phyloP scores from a whole-genome alignment of 306 rosid genomes.

The cucumber (Cucumis sativus) region Cucumber_9930_V3 NC_026661.2:999001-999500 shows the following conservation, averaged over 20 bases:
- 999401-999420: no score
- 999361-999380: no score
- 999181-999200: background rate
- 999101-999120: background rate
- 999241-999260: background rate
- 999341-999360: no score
- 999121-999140: background rate
- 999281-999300: background rate
- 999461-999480: no score
- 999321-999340: no score
- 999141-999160: background rate
- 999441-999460: no score
- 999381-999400: no score
- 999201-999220: background rate
- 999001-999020: constrained; percentile 45
- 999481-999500: no score
- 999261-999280: background rate
- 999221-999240: background rate
- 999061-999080: constrained; percentile 68
- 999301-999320: no score
- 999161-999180: background rate
- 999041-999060: constrained; percentile 44
- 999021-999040: constrained; percentile 50
- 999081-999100: constrained; percentile 22
- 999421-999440: no score